Conservation (phyloP, 176 grass and related monocot genomes). For the Juncus inflexus region DNA sequence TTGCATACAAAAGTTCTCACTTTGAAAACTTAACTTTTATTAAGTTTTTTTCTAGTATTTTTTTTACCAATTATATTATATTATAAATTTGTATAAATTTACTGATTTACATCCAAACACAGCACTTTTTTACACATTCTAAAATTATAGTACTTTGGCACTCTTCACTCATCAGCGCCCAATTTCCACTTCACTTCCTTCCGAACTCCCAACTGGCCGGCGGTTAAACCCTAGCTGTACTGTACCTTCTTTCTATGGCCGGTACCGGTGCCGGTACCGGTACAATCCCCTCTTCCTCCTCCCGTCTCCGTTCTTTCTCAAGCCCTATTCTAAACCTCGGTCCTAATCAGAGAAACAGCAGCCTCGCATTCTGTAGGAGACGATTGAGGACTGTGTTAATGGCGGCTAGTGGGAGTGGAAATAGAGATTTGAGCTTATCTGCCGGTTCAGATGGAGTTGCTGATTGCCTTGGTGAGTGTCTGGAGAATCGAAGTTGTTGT, state of each 20-base stretch:
- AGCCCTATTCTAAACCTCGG: background rate
- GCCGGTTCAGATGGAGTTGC: background rate
- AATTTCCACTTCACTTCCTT: background rate
- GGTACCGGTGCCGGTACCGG: background rate
- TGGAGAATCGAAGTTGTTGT: background rate
- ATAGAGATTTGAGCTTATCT: background rate
- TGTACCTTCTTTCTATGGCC: conserved; percentile 12
- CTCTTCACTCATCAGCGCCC: no score
- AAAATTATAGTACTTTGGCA: no score
- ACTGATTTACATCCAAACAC: no score
- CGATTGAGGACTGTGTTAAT: conserved; percentile 4
- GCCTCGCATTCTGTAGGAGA: background rate
- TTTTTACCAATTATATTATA: no score
- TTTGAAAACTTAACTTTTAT: no score
- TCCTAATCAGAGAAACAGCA: background rate
- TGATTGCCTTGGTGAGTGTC: conserved; percentile 4
- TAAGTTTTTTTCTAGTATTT: no score
- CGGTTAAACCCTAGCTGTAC: conserved; percentile 18
- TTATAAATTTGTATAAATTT: no score
- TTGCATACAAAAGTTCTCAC: no score
- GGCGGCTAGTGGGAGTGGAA: background rate
- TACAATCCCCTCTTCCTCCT: background rate
- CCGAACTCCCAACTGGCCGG: background rate
- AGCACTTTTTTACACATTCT: no score
- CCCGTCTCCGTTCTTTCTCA: conserved; percentile 20